Evolutionary conservation across 1,139 yeast genomes (phyloP).

Genomic region (Magnusiomyces fungicola): DNA sequence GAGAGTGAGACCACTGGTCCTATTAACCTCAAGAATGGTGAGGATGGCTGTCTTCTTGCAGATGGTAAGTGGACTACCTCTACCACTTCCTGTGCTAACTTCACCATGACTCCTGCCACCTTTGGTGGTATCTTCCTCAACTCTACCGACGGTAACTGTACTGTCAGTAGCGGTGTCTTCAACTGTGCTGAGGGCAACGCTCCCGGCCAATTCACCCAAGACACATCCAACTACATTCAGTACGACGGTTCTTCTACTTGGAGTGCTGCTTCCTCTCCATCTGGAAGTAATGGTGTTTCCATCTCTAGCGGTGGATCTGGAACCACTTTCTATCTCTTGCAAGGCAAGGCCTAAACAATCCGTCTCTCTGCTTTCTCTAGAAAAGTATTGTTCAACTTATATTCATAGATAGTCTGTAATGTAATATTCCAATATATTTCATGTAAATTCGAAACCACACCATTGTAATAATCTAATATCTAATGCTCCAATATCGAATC

Average conservation of each 20-base stretch:
- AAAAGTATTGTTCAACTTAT: no score
- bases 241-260: constrained; percentile 61
- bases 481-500: no score
- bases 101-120: constrained; percentile 42
- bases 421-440: no score
- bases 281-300: constrained; percentile 45
- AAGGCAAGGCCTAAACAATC: no score
- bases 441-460: no score
- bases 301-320: constrained; percentile 43
- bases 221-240: constrained; percentile 33
- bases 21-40: constrained; percentile 47
- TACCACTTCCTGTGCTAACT: constrained; percentile 78
- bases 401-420: no score
- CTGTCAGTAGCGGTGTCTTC: constrained; percentile 38
- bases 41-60: constrained; percentile 71
- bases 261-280: constrained; percentile 52
- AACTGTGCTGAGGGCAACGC: constrained; percentile 28
- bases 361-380: no score
- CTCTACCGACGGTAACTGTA: constrained; percentile 70
- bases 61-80: constrained; percentile 77
- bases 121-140: constrained; percentile 63
- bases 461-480: no score
- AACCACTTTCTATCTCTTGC: constrained; percentile 38
- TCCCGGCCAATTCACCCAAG: constrained; percentile 30
- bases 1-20: constrained; percentile 34